Evolutionary conservation across 2,329 filamentous ascomycete species (phyloP), one percentile per base, ranked within the genome.

Genomic region (Aspergillus puulaauensis): DNA sequence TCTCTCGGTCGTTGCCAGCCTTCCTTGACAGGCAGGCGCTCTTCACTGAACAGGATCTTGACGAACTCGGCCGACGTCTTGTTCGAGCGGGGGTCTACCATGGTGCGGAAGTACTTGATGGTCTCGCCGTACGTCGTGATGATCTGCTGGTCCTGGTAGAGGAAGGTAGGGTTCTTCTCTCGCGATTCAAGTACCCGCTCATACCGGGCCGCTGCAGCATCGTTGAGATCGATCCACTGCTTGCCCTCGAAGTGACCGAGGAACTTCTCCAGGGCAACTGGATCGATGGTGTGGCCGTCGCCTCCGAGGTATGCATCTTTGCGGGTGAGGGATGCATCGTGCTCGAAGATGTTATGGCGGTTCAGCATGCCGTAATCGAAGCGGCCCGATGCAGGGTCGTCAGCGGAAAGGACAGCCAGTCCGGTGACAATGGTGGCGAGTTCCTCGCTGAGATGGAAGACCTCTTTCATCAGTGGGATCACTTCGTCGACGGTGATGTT

Each of bases 151-250:
- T 52, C 40, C 11, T 33, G 50, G 12, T 52, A 52, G 15, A 33
- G n/a, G 39, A 52, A 52, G 50, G 15, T 35, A 6, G 50, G 50
- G 50, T 52, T 52, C 40, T 43, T 52, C 8, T 6, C 15, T 2
- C 50, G 50, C 14, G 50, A 52, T 9, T 43, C 37, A 24, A 52
- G 50, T 3, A 52, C 50, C 17, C 50, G 50, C 15, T 2, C 39
- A n/a, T 52, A 52, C 9, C 50, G 50, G 39, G 50, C 50, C 24
- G 50, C 39, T 12, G 50, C 50, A 14, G 50, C 50, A 17, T 52
- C 50, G 24, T 52, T 52, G n/a, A 52, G 39, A n/a, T 52, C 50
- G 39, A 52, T n/a, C 50, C 50, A 52, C 44, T 52, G 23, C 27
- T 52, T 52, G 39, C 50, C 50, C 39, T 52, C 15, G 39, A 52